phyloP scores from a whole-genome alignment of 352 stramenopile genomes.

The Phytopythium cucurbitacearum region DNA sequence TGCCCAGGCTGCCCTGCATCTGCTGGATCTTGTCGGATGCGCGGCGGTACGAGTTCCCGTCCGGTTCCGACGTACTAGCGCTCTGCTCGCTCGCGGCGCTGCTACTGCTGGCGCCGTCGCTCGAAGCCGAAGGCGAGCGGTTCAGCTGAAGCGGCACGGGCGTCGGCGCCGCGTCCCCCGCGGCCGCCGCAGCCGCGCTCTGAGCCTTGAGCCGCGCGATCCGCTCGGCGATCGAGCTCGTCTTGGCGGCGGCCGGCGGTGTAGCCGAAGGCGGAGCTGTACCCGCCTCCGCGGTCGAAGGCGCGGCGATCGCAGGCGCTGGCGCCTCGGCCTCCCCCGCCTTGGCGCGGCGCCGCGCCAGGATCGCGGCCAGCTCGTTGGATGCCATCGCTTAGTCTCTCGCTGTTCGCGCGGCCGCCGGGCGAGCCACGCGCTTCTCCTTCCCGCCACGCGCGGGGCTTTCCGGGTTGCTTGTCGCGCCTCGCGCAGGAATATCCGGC shows the following conservation, averaged over 20 bases:
- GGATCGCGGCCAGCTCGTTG: slow-evolving; percentile 81
- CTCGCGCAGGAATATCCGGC: too few relatives aligned
- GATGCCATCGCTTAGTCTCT: slow-evolving; percentile 40
- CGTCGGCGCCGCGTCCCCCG: slow-evolving; percentile 15
- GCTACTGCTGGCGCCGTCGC: slow-evolving; percentile 6
- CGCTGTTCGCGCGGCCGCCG: neutral
- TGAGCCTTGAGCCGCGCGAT: slow-evolving; percentile 74
- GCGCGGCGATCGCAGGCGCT: slow-evolving; percentile 20
- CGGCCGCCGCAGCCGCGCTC: slow-evolving; percentile 32
- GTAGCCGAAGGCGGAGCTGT: slow-evolving; percentile 7
- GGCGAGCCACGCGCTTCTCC: neutral
- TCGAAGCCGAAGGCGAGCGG: slow-evolving; percentile 10
- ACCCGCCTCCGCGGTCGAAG: slow-evolving; percentile 12
- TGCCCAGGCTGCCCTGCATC: slow-evolving; percentile 74
- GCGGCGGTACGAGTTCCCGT: slow-evolving; percentile 10
- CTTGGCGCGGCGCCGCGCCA: slow-evolving; percentile 72
- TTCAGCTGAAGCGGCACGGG: slow-evolving; percentile 21
- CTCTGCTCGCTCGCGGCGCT: slow-evolving; percentile 20
- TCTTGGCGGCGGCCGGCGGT: slow-evolving; percentile 10
- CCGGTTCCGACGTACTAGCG: slow-evolving; percentile 2
- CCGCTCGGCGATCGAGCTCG: slow-evolving; percentile 66
- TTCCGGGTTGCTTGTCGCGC: too few relatives aligned
- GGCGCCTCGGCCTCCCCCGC: slow-evolving; percentile 36
- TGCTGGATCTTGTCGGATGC: slow-evolving; percentile 65
- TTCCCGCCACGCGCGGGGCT: too few relatives aligned